Base-by-base conservation (phyloP, 2,329 filamentous ascomycete genomes). In the Fusarium pilosicola region DNA sequence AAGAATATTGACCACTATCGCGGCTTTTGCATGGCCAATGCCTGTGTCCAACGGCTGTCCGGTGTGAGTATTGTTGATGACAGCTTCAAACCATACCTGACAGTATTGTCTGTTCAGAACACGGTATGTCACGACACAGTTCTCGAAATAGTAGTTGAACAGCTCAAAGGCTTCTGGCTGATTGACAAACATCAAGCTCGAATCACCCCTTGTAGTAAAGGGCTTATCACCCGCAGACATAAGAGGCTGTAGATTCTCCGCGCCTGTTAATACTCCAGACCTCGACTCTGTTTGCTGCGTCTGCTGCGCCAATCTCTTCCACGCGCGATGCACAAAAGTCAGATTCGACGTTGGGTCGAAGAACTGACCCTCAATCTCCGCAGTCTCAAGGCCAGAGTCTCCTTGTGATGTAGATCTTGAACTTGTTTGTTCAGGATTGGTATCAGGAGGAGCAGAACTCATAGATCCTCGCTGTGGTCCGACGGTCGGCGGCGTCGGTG, bases 91-190 rank as follows among this genome's bases (percentile, higher is more conserved):
- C 87, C 88, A 90, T 1, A 71, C 58, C 57, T 88, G 84, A 1
- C 89, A 85, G 5, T 85, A 87, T 0, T 87, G 86, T 1, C 87
- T 82, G 74, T 90, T 88, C 26, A 91, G 75, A 63, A 90, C 88
- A 7, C 88, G 85, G 71, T 90, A 89, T 0, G 89, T 91, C 1
- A 89, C 88, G 26, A 89, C 87, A 12, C 88, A 89, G 64, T 88
- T 88, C 52, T 90, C 88, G 69, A 91, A 91, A 61, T 90, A 91
- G 12, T 88, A 81, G 13, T 83, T 82, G 9, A 90, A 79, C 5
- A 89, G 44, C 3, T 68, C 59, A 8, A 66, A 71, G 12, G 81
- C 81, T 2, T 79, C 77, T 12, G 82, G 79, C 49, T 84, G 62
- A 9, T 84, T 82, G 60, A 89, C 62, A 54, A 81, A 68, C 68